These are phyloP conservation scores for Neurospora hispaniola DNA, from an alignment of 495 filamentous ascomycete genomes.

Conservation along the genomic window DNA sequence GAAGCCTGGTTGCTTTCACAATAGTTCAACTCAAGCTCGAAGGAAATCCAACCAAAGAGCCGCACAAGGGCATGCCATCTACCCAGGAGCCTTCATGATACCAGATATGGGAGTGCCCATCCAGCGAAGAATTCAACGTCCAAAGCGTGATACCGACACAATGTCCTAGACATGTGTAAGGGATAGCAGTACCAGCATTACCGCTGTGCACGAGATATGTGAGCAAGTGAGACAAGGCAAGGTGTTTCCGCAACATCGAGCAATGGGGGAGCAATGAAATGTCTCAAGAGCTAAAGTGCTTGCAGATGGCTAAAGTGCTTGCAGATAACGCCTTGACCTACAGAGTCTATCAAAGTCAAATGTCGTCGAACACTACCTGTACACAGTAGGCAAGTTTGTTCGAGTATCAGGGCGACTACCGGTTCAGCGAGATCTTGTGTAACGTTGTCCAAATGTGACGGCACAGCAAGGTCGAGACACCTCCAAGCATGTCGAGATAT, in stretches of 20 bases:
- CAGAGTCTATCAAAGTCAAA: background rate
- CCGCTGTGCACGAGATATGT: background rate
- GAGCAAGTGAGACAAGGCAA: background rate
- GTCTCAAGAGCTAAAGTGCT: background rate
- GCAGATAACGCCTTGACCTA: background rate
- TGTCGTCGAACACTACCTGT: background rate
- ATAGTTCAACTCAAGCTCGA: background rate
- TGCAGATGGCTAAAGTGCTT: background rate
- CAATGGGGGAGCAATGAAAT: background rate
- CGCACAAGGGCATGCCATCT: background rate
- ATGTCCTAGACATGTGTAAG: background rate
- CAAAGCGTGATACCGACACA: background rate
- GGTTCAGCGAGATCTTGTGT: background rate
- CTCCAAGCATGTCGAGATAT: background rate
- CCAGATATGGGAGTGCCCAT: background rate
- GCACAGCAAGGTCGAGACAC: background rate
- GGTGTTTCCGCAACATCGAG: background rate
- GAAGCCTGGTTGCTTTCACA: background rate
- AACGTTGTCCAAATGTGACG: background rate
- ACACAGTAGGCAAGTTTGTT: background rate
- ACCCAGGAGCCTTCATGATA: background rate
- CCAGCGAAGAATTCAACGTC: background rate
- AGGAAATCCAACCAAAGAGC: background rate
- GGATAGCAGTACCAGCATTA: background rate
- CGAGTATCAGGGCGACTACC: background rate